A percentile compares a stretch with the other conserved stretches of the same genome.
Conservation (phyloP, 192 early-diverging fungal species). For the Diversispora eburnea region DNA sequence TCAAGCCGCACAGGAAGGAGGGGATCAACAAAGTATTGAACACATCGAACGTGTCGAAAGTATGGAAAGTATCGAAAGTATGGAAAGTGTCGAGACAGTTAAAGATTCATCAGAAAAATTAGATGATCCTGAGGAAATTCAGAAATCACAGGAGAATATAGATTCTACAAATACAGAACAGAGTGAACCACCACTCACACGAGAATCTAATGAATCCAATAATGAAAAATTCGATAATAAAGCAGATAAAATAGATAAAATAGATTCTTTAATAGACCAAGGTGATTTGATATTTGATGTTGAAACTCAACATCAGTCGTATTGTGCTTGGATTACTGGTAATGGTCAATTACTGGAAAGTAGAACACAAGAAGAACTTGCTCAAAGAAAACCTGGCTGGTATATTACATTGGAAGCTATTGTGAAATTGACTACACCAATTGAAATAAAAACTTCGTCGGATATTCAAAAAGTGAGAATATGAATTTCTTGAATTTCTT, state of each 20-base stretch:
- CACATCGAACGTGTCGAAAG: too few species aligned
- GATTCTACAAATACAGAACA: neutral
- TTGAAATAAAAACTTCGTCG: neutral
- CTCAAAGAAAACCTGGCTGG: conserved; percentile 5
- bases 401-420: conserved; percentile 20
- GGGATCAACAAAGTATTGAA: too few species aligned
- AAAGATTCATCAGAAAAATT: too few species aligned
- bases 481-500: neutral
- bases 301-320: conserved; percentile 17
- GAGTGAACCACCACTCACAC: neutral
- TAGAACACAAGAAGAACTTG: conserved; percentile 9
- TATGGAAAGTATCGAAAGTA: too few species aligned
- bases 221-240: neutral
- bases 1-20: too few species aligned
- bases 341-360: neutral
- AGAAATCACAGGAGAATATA: neutral
- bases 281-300: conserved; percentile 13
- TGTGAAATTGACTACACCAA: conserved; percentile 24
- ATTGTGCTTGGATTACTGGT: conserved; percentile 24
- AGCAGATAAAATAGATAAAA: neutral
- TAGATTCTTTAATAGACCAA: neutral
- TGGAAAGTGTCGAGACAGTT: too few species aligned
- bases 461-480: neutral
- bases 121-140: neutral
- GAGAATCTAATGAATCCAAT: neutral